A percentile compares a stretch with the other conserved stretches of the same genome.
These are phyloP conservation scores for Fusarium abutilonis DNA, from an alignment of 2,329 filamentous ascomycete genomes.

Conservation along the genomic window DNA sequence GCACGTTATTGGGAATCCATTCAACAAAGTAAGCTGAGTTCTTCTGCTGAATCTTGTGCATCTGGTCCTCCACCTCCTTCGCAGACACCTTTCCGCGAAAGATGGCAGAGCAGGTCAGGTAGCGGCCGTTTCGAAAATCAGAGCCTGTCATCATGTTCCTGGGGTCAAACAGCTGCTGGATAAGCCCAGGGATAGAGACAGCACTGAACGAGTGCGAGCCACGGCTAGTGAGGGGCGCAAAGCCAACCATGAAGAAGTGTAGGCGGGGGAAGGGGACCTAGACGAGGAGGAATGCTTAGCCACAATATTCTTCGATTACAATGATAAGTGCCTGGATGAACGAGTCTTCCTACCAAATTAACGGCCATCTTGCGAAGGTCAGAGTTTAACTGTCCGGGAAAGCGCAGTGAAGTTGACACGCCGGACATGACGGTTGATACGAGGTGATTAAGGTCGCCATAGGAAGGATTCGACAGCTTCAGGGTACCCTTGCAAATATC, in stretches of 20 bases:
- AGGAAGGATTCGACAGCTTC: conserved; percentile 98
- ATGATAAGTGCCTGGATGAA: too few species aligned
- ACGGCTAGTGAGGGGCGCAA: conserved; percentile 93
- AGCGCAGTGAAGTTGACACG: conserved; percentile 97
- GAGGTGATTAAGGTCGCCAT: conserved; percentile 99
- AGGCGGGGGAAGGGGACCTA: conserved; percentile 99
- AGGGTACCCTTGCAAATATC: conserved; percentile 99
- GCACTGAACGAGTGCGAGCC: conserved; percentile 94
- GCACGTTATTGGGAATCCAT: conserved; percentile 99
- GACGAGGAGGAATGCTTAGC: conserved; percentile 94
- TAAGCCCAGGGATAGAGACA: conserved; percentile 96
- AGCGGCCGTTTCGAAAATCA: conserved; percentile 99
- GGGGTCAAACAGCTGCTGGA: conserved; percentile 99
- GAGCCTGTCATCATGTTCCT: conserved; percentile 99
- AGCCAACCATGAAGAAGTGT: conserved; percentile 99
- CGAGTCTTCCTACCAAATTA: conserved; percentile 73
- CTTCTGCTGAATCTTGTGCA: conserved; percentile 99
- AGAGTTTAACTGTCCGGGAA: conserved; percentile 99
- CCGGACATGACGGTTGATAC: conserved; percentile 99
- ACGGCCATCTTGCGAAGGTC: conserved; percentile 99
- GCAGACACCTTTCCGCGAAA: conserved; percentile 99
- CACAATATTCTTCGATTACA: too few species aligned
- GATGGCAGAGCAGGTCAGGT: conserved; percentile 99
- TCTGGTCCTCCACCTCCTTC: conserved; percentile 99
- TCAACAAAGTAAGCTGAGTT: conserved; percentile 99